Base-by-base conservation (phyloP, 2,329 filamentous ascomycete species). In the Nectriaceae sp. region DNA sequence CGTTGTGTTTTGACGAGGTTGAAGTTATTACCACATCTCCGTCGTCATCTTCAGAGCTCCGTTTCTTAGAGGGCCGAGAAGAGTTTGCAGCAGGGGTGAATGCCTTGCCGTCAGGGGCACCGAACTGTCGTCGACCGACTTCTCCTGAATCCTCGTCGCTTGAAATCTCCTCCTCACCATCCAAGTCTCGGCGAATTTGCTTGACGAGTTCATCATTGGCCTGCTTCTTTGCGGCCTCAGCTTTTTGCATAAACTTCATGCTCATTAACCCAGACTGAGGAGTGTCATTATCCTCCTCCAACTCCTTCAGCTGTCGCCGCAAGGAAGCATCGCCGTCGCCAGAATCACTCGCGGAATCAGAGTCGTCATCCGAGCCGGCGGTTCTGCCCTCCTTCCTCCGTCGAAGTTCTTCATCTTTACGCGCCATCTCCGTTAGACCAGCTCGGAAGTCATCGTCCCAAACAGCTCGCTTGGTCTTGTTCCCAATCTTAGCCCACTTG, bases 191-290 rank as follows among this genome's bases (percentile, higher is more conserved):
- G 41, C 85, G 80, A 41, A 97, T 82, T 57, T 84, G 77, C 36
- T 76, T 78, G 11, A 90, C 73, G 47, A 90, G 82, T 47, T 89
- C 87, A 60, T 96, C 89, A 58, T 97, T 97, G 48, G 84, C 81
- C 54, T 87, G 83, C 68, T 87, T 91, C 61, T 84, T 84, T 31
- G 84, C 78, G 21, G 87, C 88, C 63, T 97, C 92, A 2, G 91
- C 90, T 57, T 87, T 90, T 61, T 87, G 84, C 94, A 99, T 97
- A 67, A 99, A 99, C 52, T 90, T 89, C 87, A 99, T 90, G 43
- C 82, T 80, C 69, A 89, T 84, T 5, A 99, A 73, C 59, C 83
- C 87, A 13, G 86, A 85, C 57, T 80, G 77, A 0, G 81, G 80
- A 16, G 66, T 74, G n/a, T 72, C 72, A 19, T 80, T 78, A 13